Base-by-base conservation (phyloP, 2,329 filamentous ascomycete genomes). In the Claviceps maximensis region DNA sequence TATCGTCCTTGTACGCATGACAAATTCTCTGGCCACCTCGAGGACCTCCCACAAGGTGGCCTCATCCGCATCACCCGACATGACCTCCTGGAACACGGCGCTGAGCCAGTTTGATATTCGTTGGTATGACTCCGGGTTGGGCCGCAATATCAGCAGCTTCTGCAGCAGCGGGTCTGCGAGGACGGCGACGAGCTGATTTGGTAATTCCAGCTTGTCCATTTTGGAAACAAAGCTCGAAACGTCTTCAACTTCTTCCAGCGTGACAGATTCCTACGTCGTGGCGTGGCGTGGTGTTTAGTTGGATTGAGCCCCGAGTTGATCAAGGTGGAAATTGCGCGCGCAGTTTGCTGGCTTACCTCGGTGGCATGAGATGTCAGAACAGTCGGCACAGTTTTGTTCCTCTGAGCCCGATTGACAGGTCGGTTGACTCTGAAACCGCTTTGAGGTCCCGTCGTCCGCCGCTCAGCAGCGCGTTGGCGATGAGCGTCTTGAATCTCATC, bases 101-200 rank as follows among this genome's bases (percentile, higher is more conserved):
- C 70, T 64, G 44, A 85, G 63, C 82, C 82, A 85, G 59, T 77
- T 76, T 45, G 75, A 71, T 45, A 82, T 71, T n/a, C 82, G 72
- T 50, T 70, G 69, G 29, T 72, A 67, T 13, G 73, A 73, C 49
- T 74, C 71, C 17, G 71, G 68, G 38, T 78, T 75, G 1, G 83
- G 78, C 49, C 79, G 76, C 31, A 87, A 69, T n/a, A 86, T 69
- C 36, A 88, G 70, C 25, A 91, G 73, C 62, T 91, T 93, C 64
- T 91, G 87, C 1, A 91, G 76, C 31, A 94, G 71, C 3, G 84
- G 84, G 61, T 94, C 86, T 2, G 78, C 79, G 15, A 94, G 71
- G 4, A 87, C 81, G 5, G 89, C 86, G 42, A 89, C 81, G 2
- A 94, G 74, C 66, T 95, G 89, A 57, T 86, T 89, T 0, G 89